phyloP scores from a whole-genome alignment of 352 stramenopile genomes.

The Globisporangium viniferum region DNA sequence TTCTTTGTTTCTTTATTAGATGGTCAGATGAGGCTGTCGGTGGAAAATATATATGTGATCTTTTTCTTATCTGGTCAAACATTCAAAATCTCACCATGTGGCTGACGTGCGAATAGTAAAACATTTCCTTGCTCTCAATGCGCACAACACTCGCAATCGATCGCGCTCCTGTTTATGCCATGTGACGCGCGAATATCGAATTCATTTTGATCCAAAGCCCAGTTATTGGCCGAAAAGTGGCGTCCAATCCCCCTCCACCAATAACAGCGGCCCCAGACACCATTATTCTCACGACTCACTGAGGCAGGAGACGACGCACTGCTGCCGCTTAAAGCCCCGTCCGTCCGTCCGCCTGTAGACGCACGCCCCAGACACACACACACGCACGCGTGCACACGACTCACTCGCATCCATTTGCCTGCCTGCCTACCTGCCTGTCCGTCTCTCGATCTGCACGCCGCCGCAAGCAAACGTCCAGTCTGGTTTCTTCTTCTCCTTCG shows the following conservation, averaged over 20 bases:
- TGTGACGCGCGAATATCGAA: conserved; percentile 9
- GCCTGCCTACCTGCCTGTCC: background rate
- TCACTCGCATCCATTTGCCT: background rate
- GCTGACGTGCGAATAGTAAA: conserved; percentile 14
- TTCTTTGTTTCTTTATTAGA: background rate
- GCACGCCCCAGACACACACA: background rate
- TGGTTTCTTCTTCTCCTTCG: background rate
- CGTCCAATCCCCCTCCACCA: conserved; percentile 29
- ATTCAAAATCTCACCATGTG: background rate
- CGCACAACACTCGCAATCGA: conserved; percentile 1
- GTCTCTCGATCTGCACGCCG: background rate
- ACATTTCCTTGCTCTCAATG: background rate
- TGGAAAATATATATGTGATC: background rate
- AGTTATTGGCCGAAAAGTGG: conserved; percentile 30
- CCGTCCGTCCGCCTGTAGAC: background rate
- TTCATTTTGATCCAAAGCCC: conserved; percentile 5
- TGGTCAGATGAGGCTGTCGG: background rate
- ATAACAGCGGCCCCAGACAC: conserved; percentile 18
- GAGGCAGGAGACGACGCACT: conserved; percentile 14
- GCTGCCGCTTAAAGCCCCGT: background rate
- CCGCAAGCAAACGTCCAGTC: background rate
- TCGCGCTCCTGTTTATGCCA: background rate
- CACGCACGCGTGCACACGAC: background rate
- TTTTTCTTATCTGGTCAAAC: background rate
- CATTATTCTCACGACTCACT: conserved; percentile 2